Evolutionary conservation across 1,284 basidiomycete species (phyloP).

Genomic region (Paramarasmius palmivorus): DNA sequence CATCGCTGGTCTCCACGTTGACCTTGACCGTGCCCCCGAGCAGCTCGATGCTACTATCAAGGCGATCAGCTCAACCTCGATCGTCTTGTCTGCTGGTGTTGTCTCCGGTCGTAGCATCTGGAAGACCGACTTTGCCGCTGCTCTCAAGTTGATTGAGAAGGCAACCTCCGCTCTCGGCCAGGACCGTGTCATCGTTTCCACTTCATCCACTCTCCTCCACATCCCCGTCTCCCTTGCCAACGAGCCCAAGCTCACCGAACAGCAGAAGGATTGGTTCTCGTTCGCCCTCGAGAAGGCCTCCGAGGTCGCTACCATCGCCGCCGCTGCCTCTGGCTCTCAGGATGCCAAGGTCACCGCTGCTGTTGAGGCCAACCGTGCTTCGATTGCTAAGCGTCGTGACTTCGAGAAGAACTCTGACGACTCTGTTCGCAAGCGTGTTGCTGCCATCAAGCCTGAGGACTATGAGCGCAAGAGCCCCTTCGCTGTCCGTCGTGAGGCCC

Average conservation of each 20-base stretch:
- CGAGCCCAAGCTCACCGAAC: conserved; percentile 88
- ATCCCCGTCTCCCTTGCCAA: conserved; percentile 94
- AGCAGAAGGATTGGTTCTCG: conserved; percentile 98
- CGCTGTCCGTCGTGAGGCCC: conserved; percentile 84
- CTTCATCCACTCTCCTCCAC: conserved; percentile 98
- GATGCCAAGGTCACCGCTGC: conserved; percentile 68
- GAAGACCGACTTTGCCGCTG: conserved; percentile 94
- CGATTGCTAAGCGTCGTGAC: conserved; percentile 93
- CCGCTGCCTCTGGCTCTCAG: conserved; percentile 81
- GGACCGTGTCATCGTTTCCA: conserved; percentile 91
- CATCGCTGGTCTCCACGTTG: conserved; percentile 93
- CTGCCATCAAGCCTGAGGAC: conserved; percentile 86
- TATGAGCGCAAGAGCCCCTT: conserved; percentile 93
- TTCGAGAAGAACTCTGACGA: conserved; percentile 97
- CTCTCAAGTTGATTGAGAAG: conserved; percentile 84
- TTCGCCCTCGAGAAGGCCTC: conserved; percentile 97
- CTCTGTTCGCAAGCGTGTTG: conserved; percentile 93
- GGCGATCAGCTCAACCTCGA: conserved; percentile 82
- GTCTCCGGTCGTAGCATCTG: conserved; percentile 99
- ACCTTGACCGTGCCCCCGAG: conserved; percentile 90
- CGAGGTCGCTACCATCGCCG: conserved; percentile 90
- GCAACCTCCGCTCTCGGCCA: conserved; percentile 81
- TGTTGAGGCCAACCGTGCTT: conserved; percentile 86
- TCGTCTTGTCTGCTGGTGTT: conserved; percentile 91
- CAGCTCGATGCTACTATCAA: conserved; percentile 87